Percentiles rank a stretch among this genome's conserved stretches.
Conservation (phyloP, 1,139 yeast genomes). For the Pichia sp. region DNA sequence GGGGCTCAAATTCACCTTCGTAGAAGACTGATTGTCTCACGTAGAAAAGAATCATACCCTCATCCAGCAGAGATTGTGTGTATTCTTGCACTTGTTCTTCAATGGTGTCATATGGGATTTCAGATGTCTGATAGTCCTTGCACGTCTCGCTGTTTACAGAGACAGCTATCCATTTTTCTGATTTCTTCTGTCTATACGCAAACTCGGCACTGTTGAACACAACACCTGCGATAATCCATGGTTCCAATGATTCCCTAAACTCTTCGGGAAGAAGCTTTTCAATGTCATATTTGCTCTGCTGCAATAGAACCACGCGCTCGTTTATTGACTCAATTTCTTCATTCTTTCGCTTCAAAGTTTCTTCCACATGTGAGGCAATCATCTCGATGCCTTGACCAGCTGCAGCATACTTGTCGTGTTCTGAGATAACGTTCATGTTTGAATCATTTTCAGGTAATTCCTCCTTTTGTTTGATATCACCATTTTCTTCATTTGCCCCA, state of each 20-base stretch:
- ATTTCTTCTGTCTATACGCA: slow-evolving; percentile 20
- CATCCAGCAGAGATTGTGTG: slow-evolving; percentile 21
- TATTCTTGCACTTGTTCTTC: slow-evolving; percentile 16
- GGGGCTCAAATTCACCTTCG: slow-evolving; percentile 3
- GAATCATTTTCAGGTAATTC: too few relatives aligned
- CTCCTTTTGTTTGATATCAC: neutral
- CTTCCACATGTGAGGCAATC: slow-evolving; percentile 12
- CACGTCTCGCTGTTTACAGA: slow-evolving; percentile 21
- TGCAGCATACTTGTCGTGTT: slow-evolving; percentile 10
- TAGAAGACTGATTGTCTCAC: slow-evolving; percentile 23
- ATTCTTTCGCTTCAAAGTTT: slow-evolving; percentile 14
- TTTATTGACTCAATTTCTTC: slow-evolving; percentile 6
- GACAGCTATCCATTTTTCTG: slow-evolving; percentile 19
- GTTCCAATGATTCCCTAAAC: slow-evolving; percentile 21
- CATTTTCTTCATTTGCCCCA: neutral
- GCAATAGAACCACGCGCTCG: slow-evolving; percentile 1
- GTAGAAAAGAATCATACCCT: slow-evolving; percentile 28
- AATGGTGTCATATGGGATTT: slow-evolving; percentile 21
- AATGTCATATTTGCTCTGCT: slow-evolving; percentile 19
- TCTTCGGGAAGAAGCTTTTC: slow-evolving; percentile 18
- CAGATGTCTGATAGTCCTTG: slow-evolving; percentile 19
- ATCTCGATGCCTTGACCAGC: slow-evolving; percentile 11
- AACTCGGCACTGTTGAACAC: slow-evolving; percentile 25
- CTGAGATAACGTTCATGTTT: slow-evolving; percentile 9
- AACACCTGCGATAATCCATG: slow-evolving; percentile 29